Evolutionary conservation across 441 rosid species (phyloP), one percentile per base, ranked within the genome.

Genomic region (Breynia disticha): DNA sequence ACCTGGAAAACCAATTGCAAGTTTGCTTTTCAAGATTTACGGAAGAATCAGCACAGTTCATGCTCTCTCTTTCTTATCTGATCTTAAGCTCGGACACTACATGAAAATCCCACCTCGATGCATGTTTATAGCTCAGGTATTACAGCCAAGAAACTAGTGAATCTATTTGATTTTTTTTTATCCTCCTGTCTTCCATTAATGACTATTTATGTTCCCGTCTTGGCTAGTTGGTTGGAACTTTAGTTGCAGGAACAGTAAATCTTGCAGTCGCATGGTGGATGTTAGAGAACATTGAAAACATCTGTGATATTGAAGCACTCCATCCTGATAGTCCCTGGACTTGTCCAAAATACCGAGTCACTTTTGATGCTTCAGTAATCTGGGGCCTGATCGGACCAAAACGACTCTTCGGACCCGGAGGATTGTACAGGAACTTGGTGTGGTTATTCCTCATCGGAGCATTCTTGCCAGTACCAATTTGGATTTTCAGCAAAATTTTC

Each of bases 211-310:
- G 32, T 24, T 24, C 32, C 16, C 37, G 13, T 20, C 51, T 74
- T 35, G 17, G 4, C 15, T 68, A 85, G 96, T 68, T 87, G 20
- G 95, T 78, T 37, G 96, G 95, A 43, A 91, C 98, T 57, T 18
- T 87, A 22, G 86, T 86, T 39, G 76, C 98, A 16, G 95, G 84
- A 41, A 59, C 54, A 10, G 84, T 83, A 56, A 87, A 87, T 57
- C 83, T 87, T 5, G 95, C 76, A 44, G 96, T 87, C 42, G 96
- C 96, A 2, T 91, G 98, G 98, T 87, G 96, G 98, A 91, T 91
- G 98, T 64, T 80, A 57, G 98, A 80, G 44, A 70, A 72, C 70
- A 68, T 90, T 16, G 77, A 82, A 50, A 78, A 90, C 74, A 83
- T 90, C 42, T 91, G 98, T 17, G 90, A 91, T 48, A 63, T 82